These are phyloP conservation scores for Eucalyptus urophylla DNA, from an alignment of 345 rosid genomes.

Conservation along the genomic window DNA sequence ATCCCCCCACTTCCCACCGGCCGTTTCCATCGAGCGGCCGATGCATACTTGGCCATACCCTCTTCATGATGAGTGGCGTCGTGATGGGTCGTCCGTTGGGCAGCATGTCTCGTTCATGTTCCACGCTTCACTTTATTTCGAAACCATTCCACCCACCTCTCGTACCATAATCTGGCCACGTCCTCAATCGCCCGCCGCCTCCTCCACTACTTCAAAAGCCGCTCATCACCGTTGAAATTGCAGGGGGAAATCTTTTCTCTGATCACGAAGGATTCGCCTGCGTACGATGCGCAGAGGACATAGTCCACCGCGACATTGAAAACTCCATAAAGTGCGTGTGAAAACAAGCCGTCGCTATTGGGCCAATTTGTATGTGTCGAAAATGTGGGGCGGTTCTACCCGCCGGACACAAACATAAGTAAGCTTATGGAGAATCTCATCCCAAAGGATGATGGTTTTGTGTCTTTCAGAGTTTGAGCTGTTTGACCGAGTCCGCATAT, in stretches of 20 bases:
- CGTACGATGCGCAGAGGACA: neutral
- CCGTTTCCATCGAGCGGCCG: neutral
- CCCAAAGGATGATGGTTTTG: neutral
- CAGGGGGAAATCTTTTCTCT: neutral
- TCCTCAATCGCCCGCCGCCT: neutral
- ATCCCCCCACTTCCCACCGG: neutral
- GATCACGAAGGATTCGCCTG: neutral
- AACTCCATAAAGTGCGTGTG: neutral
- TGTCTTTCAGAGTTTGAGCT: neutral
- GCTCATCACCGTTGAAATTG: neutral
- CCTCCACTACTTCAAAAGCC: neutral
- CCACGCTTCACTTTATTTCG: neutral
- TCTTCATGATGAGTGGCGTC: neutral
- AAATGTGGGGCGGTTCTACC: neutral
- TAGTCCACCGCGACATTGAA: neutral
- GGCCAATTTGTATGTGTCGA: neutral
- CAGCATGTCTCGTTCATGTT: neutral
- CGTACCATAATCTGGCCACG: neutral
- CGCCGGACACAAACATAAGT: neutral
- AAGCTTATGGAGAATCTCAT: neutral
- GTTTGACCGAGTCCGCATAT: neutral
- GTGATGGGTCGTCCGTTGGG: neutral
- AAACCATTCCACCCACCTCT: neutral
- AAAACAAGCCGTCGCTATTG: neutral
- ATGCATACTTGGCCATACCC: neutral